Evolutionary conservation across 805 yeast species (phyloP), one percentile per base, ranked within the genome.

Genomic region (Zygoascus ofunaensis): DNA sequence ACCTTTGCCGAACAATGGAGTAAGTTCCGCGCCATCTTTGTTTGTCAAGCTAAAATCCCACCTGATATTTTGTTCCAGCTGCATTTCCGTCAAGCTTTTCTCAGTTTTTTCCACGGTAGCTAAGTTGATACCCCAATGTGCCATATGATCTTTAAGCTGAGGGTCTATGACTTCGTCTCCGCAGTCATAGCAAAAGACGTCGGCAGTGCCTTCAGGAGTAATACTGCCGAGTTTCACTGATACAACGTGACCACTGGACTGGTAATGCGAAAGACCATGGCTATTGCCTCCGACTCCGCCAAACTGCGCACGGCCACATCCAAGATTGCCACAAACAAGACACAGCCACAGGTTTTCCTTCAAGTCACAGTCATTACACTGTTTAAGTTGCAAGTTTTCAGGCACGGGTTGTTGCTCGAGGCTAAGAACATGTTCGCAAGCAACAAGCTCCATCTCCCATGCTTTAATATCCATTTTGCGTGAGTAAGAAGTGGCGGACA

Each of bases 221-320:
- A 92, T 72, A 0, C 95, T 86, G 0, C 98, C 98, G 38, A 92
- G 65, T 57, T 92, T 92, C 5, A 89, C 84, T 0, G 97, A 95
- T 15, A 89, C 77, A 2, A 86, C 76, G 63, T 92, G 98, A 0
- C 68, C 70, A 0, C 75, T 52, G 10, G 57, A 42, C 33, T 80
- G 76, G 56, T 61, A 80, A 63, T 92, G 99, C 0, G 63, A 59
- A 47, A 90, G 65, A 0, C 95, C 97, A 61, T 92, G 98, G 0
- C 95, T 80, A 58, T 90, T 78, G 4, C 99, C 99, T n/a, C 87
- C 82, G 10, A 83, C 77, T 20, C 94, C 90, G 30, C 97, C 98
- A 58, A 84, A 86, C 62, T 92, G 98, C 26, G 80, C 79, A 51
- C 99, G 70, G 4, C 99, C 99, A 65, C 99, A 92, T 3, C 96